Base-by-base conservation (phyloP, 2,329 filamentous ascomycete genomes). In the Ceratocystis smalleyi region DNA sequence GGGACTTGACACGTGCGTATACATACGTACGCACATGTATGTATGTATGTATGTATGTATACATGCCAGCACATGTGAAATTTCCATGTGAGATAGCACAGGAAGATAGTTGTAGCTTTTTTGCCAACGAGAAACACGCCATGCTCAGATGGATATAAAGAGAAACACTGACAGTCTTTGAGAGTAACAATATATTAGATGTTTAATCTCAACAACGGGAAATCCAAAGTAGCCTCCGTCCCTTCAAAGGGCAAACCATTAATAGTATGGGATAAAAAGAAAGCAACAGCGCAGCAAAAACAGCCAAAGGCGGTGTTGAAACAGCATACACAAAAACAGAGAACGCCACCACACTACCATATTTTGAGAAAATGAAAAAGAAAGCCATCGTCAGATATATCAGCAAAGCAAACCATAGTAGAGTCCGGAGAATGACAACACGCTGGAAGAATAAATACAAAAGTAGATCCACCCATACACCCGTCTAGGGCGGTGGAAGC, bases 311-410 rank as follows among this genome's bases (percentile, higher is more conserved):
- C 17, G 15, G 17, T 4, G 19, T n/a, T 22, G 6, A 61, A 12
- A 1, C 35, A 40, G 32, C 1, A 47, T 19, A 47, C 8, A 17
- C 5, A 61, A 61, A 49, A 35, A 17, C 7, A 40, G 30, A 43
- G 43, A 54, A 51, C 27, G 54, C 54, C 27, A 6, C 54, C 54
- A 57, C 54, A 57, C 15, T 35, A 30, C 54, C 27, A 57, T 57
- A 57, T 57, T 57, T 57, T 57, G n/a, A 51, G 47, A 2, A 4
- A 15, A 15, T n/a, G 12, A 51, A 32, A 61, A 49, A 62, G 24
- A n/a, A 3, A 62, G 24, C 43, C 30, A 54, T 62, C 61, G 54
- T 62, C 47, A 54, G 17, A 62, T 27, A 40, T 54, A 51, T 51
- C 15, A 43, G 19, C 15, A 49, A 51, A 63, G 43, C 27, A 63